phyloP scores from a whole-genome alignment of 108 stramenopile species.

The Aureococcus anophagefferens region DNA sequence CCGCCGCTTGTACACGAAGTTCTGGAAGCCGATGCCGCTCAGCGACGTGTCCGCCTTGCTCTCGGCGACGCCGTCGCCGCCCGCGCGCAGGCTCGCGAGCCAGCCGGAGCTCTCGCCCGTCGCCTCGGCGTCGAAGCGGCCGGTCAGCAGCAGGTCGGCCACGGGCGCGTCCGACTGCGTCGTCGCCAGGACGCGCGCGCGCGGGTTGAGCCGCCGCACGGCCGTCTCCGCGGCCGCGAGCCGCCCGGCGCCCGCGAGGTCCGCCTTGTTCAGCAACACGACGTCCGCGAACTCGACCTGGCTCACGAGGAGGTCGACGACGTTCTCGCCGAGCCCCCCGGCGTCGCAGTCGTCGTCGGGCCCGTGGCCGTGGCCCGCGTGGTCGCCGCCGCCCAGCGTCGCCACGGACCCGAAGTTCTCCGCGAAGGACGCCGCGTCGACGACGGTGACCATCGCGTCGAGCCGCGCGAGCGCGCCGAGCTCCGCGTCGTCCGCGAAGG shows the following conservation, averaged over 20 bases:
- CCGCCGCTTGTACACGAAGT: constrained; percentile 74
- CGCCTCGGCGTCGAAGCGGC: constrained; percentile 12
- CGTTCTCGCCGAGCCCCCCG: constrained; percentile 32
- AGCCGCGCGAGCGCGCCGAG: constrained; percentile 12
- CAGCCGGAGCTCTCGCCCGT: neutral
- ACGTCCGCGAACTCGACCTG: constrained; percentile 72
- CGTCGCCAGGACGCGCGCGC: neutral
- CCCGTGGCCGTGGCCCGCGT: constrained; percentile 2
- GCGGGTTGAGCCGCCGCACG: constrained; percentile 4
- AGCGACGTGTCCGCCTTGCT: neutral
- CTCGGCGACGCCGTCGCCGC: too few species aligned
- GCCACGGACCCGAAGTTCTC: constrained; percentile 7
- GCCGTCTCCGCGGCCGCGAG: neutral
- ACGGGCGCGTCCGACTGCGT: constrained; percentile 3
- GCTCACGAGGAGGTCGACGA: constrained; percentile 48
- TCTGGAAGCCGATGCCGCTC: constrained; percentile 66
- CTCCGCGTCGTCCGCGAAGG: constrained; percentile 33
- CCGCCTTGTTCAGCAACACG: constrained; percentile 57
- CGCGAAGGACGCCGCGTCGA: constrained; percentile 53
- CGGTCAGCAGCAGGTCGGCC: constrained; percentile 25
- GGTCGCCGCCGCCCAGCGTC: too few species aligned
- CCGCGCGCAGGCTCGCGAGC: too few species aligned
- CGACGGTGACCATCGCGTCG: constrained; percentile 56
- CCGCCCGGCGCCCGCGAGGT: too few species aligned
- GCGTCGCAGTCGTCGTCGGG: constrained; percentile 21